Conservation (phyloP, 345 rosid species). For the Eucalyptus tenuipes region DNA sequence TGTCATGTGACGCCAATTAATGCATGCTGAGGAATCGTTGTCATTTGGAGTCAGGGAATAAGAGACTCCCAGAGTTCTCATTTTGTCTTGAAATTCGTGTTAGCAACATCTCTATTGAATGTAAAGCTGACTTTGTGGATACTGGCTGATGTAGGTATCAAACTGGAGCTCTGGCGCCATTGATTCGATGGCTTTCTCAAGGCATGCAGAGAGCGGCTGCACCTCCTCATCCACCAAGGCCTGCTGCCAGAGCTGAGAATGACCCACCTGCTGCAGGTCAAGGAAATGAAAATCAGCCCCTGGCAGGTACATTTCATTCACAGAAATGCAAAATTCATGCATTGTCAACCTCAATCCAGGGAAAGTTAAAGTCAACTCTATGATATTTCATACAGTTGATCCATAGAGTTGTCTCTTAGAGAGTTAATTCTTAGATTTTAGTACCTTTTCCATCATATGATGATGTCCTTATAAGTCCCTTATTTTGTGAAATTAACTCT, state of each 20-base stretch:
- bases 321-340: neutral
- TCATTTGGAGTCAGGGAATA: neutral
- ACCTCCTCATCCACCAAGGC: constrained; percentile 70
- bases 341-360: neutral
- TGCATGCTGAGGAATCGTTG: neutral
- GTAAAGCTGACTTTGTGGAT: neutral
- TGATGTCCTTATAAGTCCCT: neutral
- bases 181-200: constrained; percentile 86
- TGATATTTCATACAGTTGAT: neutral
- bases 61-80: neutral
- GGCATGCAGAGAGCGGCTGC: constrained; percentile 98
- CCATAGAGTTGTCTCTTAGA: neutral
- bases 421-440: neutral
- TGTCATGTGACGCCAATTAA: neutral
- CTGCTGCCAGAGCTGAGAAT: constrained; percentile 65
- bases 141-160: constrained; percentile 55
- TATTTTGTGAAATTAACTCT: neutral
- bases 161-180: constrained; percentile 93
- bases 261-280: constrained; percentile 54
- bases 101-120: neutral
- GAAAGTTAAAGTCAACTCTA: neutral
- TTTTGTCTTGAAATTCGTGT: neutral
- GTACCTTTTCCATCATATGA: neutral
- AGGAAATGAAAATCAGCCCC: constrained; percentile 35
- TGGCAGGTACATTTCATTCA: constrained; percentile 36